A percentile compares a stretch with the other conserved stretches of the same genome.
phyloP scores from a whole-genome alignment of 1,284 basidiomycete species.

The Cutaneotrichosporon cavernicola region DNA sequence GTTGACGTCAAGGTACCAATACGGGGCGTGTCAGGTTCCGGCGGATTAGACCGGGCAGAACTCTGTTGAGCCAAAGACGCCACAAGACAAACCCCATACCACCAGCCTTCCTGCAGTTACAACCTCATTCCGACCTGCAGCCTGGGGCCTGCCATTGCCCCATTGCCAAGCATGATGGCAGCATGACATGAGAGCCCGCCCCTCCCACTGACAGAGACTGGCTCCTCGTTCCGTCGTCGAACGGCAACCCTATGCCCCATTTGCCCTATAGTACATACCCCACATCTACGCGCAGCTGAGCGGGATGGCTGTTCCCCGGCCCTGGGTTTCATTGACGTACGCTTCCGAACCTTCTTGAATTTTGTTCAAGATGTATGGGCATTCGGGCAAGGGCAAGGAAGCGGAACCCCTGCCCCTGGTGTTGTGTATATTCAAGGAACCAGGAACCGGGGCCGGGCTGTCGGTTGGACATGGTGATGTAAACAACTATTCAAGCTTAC shows the following conservation, averaged over 20 bases:
- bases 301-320: neutral
- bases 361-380: neutral
- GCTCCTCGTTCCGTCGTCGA: neutral
- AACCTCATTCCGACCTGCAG: no score
- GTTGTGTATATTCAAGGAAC: neutral
- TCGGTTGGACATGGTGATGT: neutral
- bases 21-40: no score
- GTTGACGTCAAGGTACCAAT: no score
- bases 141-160: no score
- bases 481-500: constrained; percentile 1
- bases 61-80: no score
- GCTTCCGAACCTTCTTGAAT: neutral
- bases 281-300: neutral
- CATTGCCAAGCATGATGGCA: no score
- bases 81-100: no score
- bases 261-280: neutral
- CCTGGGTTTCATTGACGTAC: neutral
- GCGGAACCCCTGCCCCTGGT: neutral
- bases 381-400: neutral
- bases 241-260: neutral
- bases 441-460: constrained; percentile 2
- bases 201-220: neutral
- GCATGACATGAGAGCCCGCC: no score
- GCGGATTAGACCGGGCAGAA: no score
- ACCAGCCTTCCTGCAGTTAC: no score